Conservation (phyloP, 768 basidiomycete genomes). For the Phylloporus arenicola region DNA sequence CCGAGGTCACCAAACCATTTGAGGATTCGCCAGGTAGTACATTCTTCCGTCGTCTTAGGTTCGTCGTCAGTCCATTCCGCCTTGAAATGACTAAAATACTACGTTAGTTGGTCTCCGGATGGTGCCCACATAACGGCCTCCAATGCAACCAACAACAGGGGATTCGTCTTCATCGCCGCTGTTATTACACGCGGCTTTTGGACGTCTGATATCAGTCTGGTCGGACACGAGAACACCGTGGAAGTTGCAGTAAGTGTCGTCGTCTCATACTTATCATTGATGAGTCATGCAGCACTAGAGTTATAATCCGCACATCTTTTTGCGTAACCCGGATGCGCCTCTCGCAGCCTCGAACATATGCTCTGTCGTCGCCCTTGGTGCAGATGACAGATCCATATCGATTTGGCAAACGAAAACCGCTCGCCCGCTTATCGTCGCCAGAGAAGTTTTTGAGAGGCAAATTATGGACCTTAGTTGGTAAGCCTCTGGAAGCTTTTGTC, state of each 20-base stretch:
- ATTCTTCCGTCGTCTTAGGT: constrained; percentile 90
- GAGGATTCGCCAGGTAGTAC: constrained; percentile 92
- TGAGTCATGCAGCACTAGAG: constrained; percentile 7
- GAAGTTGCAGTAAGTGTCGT: constrained; percentile 75
- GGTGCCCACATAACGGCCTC: constrained; percentile 98
- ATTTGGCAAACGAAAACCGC: constrained; percentile 95
- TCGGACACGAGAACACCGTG: constrained; percentile 96
- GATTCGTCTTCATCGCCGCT: constrained; percentile 95
- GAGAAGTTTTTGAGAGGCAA: constrained; percentile 90
- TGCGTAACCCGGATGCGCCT: constrained; percentile 62
- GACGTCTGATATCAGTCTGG: constrained; percentile 88
- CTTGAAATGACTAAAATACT: background rate
- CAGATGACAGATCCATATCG: constrained; percentile 89
- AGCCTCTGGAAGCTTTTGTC: constrained; percentile 18
- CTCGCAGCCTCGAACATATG: constrained; percentile 81
- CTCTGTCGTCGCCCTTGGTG: constrained; percentile 89
- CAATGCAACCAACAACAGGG: constrained; percentile 93
- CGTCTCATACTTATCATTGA: background rate
- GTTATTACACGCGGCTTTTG: constrained; percentile 88
- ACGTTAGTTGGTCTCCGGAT: constrained; percentile 90
- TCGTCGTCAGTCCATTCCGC: constrained; percentile 1
- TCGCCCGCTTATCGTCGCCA: constrained; percentile 85
- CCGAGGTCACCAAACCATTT: constrained; percentile 85
- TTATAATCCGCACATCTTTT: constrained; percentile 96
- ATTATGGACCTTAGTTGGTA: constrained; percentile 96